Percentiles rank a stretch among this genome's conserved stretches.
Conservation (phyloP, 2,329 filamentous ascomycete genomes). For the Fusarium floridanum region DNA sequence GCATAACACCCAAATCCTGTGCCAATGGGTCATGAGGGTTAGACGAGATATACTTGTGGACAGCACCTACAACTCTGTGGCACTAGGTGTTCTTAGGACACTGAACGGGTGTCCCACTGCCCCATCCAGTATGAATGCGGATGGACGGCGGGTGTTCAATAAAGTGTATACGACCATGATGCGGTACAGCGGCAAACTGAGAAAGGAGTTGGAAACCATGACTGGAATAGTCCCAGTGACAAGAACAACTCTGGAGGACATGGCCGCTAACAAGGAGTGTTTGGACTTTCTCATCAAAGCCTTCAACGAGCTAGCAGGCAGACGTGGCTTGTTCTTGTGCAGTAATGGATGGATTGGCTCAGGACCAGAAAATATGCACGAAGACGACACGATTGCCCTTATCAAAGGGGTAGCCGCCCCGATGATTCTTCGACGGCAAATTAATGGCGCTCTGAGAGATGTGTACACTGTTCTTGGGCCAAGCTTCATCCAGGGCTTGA, state of each 20-base stretch:
- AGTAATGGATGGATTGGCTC: neutral
- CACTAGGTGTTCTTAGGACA: neutral
- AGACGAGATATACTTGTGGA: neutral
- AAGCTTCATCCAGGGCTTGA: neutral
- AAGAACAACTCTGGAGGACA: neutral
- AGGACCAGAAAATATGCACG: neutral
- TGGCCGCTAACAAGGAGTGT: neutral
- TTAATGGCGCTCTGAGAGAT: neutral
- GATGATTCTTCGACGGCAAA: neutral
- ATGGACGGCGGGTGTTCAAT: neutral
- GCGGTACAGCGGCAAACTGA: neutral
- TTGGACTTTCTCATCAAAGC: neutral
- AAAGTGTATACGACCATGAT: neutral
- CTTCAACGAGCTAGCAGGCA: neutral
- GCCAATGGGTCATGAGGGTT: neutral
- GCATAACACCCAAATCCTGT: neutral
- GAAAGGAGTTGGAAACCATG: neutral
- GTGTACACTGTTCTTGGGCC: neutral
- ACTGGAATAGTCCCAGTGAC: neutral
- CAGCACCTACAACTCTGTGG: neutral
- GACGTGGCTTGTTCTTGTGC: neutral
- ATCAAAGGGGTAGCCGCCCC: neutral
- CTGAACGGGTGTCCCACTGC: neutral
- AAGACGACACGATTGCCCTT: neutral
- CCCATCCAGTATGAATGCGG: accelerated